These are phyloP conservation scores for Globisporangium recalcitrans DNA, from an alignment of 352 stramenopile genomes.

Conservation along the genomic window DNA sequence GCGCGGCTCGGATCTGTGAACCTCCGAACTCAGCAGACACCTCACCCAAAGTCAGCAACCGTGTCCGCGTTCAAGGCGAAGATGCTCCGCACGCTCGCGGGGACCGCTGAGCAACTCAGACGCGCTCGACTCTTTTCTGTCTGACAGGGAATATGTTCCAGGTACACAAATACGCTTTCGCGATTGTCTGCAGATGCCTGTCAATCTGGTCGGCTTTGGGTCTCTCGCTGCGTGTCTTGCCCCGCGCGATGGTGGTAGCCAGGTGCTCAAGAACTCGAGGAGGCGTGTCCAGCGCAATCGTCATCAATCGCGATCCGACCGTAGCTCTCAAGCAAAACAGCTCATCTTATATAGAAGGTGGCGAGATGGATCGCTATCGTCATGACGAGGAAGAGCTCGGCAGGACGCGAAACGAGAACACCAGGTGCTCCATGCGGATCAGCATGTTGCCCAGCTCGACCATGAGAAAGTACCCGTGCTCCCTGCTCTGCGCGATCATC, in stretches of 20 bases:
- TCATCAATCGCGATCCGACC: neutral
- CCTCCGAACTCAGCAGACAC: too few relatives aligned
- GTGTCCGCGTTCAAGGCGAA: neutral
- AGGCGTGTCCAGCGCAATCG: neutral
- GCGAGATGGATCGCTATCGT: neutral
- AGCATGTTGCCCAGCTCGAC: neutral
- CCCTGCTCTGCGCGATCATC: neutral
- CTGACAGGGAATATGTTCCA: neutral
- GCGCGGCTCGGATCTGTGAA: too few relatives aligned
- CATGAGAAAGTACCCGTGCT: neutral
- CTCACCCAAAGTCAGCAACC: too few relatives aligned
- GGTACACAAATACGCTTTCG: neutral
- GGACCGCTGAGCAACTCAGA: neutral
- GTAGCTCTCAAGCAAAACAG: too few relatives aligned
- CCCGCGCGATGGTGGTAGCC: neutral
- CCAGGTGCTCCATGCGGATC: neutral
- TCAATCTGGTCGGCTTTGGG: neutral
- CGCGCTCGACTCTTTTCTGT: neutral
- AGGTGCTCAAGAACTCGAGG: neutral
- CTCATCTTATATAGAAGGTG: neutral
- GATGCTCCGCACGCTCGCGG: neutral
- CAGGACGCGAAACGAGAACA: neutral
- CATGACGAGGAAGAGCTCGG: neutral
- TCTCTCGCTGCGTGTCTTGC: neutral
- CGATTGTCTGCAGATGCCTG: neutral